A percentile compares a stretch with the other conserved stretches of the same genome.
Conservation (phyloP, 1,284 basidiomycete species). For the Sporisorium iseilematis-ciliati region DNA sequence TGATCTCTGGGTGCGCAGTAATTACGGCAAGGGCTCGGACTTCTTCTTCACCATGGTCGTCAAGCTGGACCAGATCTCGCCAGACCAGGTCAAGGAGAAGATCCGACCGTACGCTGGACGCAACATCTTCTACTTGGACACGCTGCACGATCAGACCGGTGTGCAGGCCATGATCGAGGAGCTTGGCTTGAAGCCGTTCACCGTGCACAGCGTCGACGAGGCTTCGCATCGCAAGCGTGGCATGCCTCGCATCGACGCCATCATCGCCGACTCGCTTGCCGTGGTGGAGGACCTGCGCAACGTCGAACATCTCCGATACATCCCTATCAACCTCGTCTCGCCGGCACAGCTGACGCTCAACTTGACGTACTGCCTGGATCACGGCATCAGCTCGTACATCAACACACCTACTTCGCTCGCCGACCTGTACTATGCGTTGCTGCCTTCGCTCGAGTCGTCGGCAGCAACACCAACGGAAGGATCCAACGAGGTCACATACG, state of each 20-base stretch:
- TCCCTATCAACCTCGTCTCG: slow-evolving; percentile 94
- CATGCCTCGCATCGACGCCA: slow-evolving; percentile 92
- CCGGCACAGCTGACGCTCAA: slow-evolving; percentile 68
- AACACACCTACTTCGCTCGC: slow-evolving; percentile 90
- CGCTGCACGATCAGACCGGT: slow-evolving; percentile 80
- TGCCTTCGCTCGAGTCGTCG: slow-evolving; percentile 93
- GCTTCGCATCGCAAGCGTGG: slow-evolving; percentile 80
- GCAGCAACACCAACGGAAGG: slow-evolving; percentile 83
- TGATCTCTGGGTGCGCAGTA: slow-evolving; percentile 97
- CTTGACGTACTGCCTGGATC: slow-evolving; percentile 79
- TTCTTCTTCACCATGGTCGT: slow-evolving; percentile 92
- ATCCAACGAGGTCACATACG: slow-evolving; percentile 85
- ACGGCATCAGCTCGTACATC: slow-evolving; percentile 88
- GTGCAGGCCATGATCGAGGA: slow-evolving; percentile 84
- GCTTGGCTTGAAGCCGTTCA: slow-evolving; percentile 83
- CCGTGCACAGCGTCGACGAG: slow-evolving; percentile 81
- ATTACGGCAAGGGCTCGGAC: slow-evolving; percentile 86
- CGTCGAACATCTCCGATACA: slow-evolving; percentile 93
- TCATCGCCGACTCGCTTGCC: slow-evolving; percentile 88
- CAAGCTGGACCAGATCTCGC: slow-evolving; percentile 64
- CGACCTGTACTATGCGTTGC: slow-evolving; percentile 90
- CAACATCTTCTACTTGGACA: slow-evolving; percentile 87
- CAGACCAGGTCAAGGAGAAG: slow-evolving; percentile 64
- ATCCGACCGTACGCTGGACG: slow-evolving; percentile 66
- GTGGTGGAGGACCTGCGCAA: slow-evolving; percentile 90